A percentile compares a stretch with the other conserved stretches of the same genome.
phyloP scores from a whole-genome alignment of 768 basidiomycete species.

The Kondoa subrosea region DNA sequence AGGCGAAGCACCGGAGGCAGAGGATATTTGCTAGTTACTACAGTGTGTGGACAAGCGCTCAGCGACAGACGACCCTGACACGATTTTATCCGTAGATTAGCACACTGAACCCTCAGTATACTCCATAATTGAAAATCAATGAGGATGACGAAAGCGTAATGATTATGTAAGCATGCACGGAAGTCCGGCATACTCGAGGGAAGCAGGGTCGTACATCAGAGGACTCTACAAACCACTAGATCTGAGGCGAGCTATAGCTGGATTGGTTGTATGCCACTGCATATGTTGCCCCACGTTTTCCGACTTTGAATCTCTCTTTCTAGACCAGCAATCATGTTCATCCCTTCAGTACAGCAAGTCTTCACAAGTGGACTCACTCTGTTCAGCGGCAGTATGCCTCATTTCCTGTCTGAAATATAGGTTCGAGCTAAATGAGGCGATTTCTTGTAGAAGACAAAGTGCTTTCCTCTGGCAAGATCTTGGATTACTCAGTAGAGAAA shows the following conservation, averaged over 20 bases:
- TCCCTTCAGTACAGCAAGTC: background rate
- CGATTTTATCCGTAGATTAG: background rate
- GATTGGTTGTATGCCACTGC: too few relatives aligned
- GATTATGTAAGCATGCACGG: background rate
- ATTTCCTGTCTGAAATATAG: too few relatives aligned
- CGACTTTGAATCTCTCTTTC: too few relatives aligned
- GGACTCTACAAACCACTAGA: too few relatives aligned
- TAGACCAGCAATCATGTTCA: background rate
- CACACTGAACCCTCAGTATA: background rate
- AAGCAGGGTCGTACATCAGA: too few relatives aligned
- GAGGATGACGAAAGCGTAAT: background rate
- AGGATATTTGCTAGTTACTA: slow-evolving; percentile 57
- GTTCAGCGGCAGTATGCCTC: too few relatives aligned
- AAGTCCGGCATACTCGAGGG: too few relatives aligned
- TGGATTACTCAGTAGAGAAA: background rate
- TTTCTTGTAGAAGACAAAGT: too few relatives aligned
- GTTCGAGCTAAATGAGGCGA: too few relatives aligned
- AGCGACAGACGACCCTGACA: background rate
- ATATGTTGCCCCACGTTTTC: too few relatives aligned
- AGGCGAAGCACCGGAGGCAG: slow-evolving; percentile 38
- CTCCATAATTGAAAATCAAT: background rate
- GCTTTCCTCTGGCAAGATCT: background rate
- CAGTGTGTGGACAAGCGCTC: background rate
- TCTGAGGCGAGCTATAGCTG: too few relatives aligned
- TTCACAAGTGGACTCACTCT: background rate